Evolutionary conservation across 2,329 filamentous ascomycete genomes (phyloP).

Genomic region (Pseudocercospora vitis): DNA sequence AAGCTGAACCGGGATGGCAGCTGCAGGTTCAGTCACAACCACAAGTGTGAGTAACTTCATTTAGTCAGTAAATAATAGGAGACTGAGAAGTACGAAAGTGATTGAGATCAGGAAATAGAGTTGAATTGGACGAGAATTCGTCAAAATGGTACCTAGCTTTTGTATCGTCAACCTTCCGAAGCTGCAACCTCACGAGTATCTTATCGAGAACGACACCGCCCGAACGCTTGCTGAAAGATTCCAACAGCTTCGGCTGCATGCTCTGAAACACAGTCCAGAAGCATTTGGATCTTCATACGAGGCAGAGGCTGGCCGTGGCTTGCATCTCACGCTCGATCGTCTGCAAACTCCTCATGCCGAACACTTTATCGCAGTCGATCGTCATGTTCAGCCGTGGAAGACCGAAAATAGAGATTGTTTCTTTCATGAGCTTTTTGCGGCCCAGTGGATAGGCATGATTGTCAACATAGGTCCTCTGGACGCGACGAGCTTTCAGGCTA

Average conservation of each 20-base stretch:
- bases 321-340: constrained; percentile 28
- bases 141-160: constrained; percentile 5
- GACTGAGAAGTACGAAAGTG: too few relatives aligned
- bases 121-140: neutral
- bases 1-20: constrained; percentile 5
- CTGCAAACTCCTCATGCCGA: constrained; percentile 31
- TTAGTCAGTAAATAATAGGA: too few relatives aligned
- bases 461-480: constrained; percentile 31
- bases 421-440: constrained; percentile 12
- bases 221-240: constrained; percentile 23
- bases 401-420: neutral
- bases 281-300: constrained; percentile 37
- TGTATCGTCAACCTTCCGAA: constrained; percentile 18
- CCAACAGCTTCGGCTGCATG: constrained; percentile 31
- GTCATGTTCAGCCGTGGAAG: neutral
- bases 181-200: constrained; percentile 14
- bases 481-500: neutral
- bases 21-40: constrained; percentile 12
- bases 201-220: constrained; percentile 4
- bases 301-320: constrained; percentile 24
- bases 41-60: constrained; percentile 2
- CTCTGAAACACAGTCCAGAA: constrained; percentile 32
- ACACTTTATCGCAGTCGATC: constrained; percentile 29
- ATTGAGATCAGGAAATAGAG: too few relatives aligned
- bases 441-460: constrained; percentile 33